Base-by-base conservation (phyloP, 1,139 yeast species). In the Starmera stellimalicola region DNA sequence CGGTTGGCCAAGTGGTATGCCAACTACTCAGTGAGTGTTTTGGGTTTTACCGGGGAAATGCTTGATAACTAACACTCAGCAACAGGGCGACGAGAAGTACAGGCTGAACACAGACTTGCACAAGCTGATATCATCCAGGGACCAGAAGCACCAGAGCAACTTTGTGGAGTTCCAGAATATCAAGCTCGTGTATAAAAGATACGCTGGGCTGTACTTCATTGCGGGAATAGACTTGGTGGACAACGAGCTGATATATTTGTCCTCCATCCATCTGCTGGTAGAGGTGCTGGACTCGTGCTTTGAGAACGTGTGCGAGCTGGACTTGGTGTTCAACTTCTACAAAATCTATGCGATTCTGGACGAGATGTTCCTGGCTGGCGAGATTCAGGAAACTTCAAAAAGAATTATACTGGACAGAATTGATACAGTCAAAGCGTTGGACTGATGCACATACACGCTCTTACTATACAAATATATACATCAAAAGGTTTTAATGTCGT, bases 221-320 rank as follows among this genome's bases (percentile, higher is more conserved):
- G 70, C 82, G 37, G 81, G 93, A 35, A 75, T 87, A 10, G 95
- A 82, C 44, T 58, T 72, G 23, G 60, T 62, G 11, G 96, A 87
- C 51, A 79, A 79, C 50, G 96, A 88, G 52, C 67, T 91, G 41
- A 73, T 79, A 37, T 82, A 81, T 51, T 63, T 91, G 37, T 95
- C 91, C 44, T 77, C 85, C 22, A 73, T 91, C 24, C 98, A 91
- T 52, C 63, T 88, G 36, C 74, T 91, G 45, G 97, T 91, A 18
- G 96, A 91, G 56, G 74, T 87, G 9, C 62, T 91, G 39, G 98
- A 91, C 54, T 68, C 77, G 6, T 85, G 81, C 55, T 91, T 91
- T 51, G 66, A 73, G 42, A 87, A 80, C 50, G 98, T 91, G n/a
- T 88, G 97, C 60, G 98, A 91, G 58, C 67, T 91, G 47, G 98